Percentiles rank a stretch among this genome's conserved stretches.
Conservation (phyloP, 768 basidiomycete genomes). For the Suillus plorans region DNA sequence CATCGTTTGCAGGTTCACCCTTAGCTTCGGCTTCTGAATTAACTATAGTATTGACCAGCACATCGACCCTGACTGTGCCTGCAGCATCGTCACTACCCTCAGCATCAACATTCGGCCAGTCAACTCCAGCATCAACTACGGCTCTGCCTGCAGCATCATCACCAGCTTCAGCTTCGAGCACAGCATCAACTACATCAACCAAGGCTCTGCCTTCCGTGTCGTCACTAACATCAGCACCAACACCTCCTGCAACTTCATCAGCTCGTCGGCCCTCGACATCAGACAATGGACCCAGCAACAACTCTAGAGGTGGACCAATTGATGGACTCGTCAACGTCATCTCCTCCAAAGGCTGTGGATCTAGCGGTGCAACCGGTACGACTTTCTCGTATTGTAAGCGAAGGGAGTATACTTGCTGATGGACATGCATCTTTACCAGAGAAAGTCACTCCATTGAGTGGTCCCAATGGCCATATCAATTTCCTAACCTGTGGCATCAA, state of each 20-base stretch:
- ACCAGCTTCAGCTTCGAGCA: neutral
- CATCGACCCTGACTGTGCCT: neutral
- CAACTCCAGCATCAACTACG: neutral
- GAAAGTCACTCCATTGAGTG: constrained; percentile 46
- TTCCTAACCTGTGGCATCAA: constrained; percentile 81
- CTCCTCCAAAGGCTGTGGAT: constrained; percentile 40
- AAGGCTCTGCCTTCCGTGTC: neutral
- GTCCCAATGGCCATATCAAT: constrained; percentile 70
- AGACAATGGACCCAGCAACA: neutral
- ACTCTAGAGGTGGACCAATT: constrained; percentile 11
- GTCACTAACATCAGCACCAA: neutral
- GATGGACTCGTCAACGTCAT: constrained; percentile 34
- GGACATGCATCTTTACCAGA: constrained; percentile 32
- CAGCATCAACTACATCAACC: neutral
- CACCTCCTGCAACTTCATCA: neutral
- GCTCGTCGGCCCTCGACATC: constrained; percentile 6
- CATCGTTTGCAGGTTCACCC: neutral
- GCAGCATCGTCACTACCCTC: neutral
- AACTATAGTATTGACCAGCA: neutral
- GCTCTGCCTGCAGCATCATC: neutral
- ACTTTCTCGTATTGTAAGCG: constrained; percentile 7
- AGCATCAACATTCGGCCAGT: neutral
- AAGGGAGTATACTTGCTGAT: neutral
- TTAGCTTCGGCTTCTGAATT: neutral
- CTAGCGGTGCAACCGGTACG: constrained; percentile 50